These are phyloP conservation scores for Nicotiana obtusifolia DNA, from an alignment of 257 asterid species.

Conservation along the genomic window DNA sequence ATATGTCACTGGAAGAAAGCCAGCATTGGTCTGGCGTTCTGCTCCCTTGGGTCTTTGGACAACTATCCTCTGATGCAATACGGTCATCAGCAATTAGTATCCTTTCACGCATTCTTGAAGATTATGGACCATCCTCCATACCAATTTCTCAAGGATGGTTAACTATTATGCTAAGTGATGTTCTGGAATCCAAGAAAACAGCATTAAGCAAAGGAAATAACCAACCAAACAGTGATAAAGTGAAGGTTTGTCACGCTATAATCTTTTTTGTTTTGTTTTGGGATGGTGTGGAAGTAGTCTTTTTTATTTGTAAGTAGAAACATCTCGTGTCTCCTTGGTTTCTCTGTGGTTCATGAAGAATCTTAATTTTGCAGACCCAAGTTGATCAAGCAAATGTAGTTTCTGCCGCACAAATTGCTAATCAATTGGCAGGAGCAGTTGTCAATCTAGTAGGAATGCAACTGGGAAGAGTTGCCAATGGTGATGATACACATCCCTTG, in stretches of 20 bases:
- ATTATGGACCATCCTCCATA: slow-evolving; percentile 87
- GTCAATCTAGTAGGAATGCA: slow-evolving; percentile 88
- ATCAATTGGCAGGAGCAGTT: slow-evolving; percentile 78
- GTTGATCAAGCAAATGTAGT: slow-evolving; percentile 75
- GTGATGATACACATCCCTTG: slow-evolving; percentile 68
- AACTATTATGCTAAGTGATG: slow-evolving; percentile 62
- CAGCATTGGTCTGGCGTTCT: slow-evolving; percentile 90
- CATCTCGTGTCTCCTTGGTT: background rate
- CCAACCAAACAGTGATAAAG: slow-evolving; percentile 61
- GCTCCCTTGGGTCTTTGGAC: slow-evolving; percentile 82
- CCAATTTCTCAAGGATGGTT: slow-evolving; percentile 98
- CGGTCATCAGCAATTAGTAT: slow-evolving; percentile 80
- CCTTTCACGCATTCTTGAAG: slow-evolving; percentile 86
- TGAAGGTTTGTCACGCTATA: slow-evolving; percentile 54
- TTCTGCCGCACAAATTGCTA: slow-evolving; percentile 77
- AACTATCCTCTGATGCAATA: slow-evolving; percentile 52
- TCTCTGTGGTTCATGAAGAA: slow-evolving; percentile 15
- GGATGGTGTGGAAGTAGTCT: background rate
- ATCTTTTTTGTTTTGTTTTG: slow-evolving; percentile 1
- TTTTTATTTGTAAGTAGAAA: background rate
- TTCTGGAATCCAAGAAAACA: slow-evolving; percentile 57
- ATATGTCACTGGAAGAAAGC: slow-evolving; percentile 88
- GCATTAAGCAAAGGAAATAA: slow-evolving; percentile 49
- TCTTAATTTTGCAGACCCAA: slow-evolving; percentile 70
- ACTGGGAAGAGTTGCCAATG: slow-evolving; percentile 55